Evolutionary conservation across 371 early-diverging fungal species (phyloP).

Genomic region (Mucor irregularis): DNA sequence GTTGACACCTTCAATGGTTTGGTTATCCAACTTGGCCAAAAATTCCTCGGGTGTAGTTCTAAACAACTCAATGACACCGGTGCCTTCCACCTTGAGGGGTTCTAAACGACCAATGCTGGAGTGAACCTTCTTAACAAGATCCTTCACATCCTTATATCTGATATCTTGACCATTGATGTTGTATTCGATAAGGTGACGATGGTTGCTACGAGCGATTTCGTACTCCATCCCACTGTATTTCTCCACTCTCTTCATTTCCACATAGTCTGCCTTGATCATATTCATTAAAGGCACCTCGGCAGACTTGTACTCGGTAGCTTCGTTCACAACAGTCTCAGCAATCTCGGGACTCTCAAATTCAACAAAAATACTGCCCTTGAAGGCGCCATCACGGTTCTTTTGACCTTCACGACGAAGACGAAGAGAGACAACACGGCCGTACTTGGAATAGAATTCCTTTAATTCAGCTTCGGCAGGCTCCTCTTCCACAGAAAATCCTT

Average conservation of each 20-base stretch:
- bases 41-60: constrained; percentile 38
- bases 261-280: constrained; percentile 46
- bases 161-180: constrained; percentile 27
- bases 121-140: constrained; percentile 10
- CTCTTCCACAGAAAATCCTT: constrained; percentile 33
- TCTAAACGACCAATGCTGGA: constrained; percentile 21
- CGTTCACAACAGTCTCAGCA: constrained; percentile 24
- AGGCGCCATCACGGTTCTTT: constrained; percentile 16
- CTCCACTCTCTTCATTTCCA: constrained; percentile 44
- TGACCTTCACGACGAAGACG: constrained; percentile 40
- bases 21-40: constrained; percentile 26
- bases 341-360: constrained; percentile 40
- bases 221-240: constrained; percentile 24
- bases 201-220: not conserved
- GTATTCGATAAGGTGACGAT: constrained; percentile 34
- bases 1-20: constrained; percentile 22
- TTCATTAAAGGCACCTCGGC: constrained; percentile 8
- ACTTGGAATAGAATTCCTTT: constrained; percentile 28
- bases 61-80: constrained; percentile 35
- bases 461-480: constrained; percentile 27
- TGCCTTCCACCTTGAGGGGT: constrained; percentile 14
- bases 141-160: constrained; percentile 32
- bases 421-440: constrained; percentile 38
- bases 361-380: constrained; percentile 49
- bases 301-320: constrained; percentile 18